Evolutionary conservation across 495 filamentous ascomycete genomes (phyloP).

Genomic region (Entonaema liquescens): DNA sequence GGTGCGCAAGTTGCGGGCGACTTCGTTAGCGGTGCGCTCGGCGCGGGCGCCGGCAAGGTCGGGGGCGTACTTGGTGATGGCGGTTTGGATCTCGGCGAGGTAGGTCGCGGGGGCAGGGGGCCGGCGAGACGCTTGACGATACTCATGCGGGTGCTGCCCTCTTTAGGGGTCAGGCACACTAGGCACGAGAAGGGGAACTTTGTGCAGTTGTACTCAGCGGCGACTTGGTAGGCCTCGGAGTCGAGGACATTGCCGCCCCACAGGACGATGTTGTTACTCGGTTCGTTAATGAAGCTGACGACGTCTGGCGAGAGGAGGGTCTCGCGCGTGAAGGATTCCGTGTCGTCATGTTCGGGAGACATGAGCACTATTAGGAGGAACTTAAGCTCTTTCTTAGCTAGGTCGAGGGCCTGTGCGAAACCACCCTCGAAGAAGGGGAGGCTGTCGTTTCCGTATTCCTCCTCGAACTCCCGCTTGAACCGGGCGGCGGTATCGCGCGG

Average conservation of each 20-base stretch:
- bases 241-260: slow-evolving; percentile 95
- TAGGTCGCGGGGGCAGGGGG: slow-evolving; percentile 70
- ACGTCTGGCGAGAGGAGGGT: slow-evolving; percentile 82
- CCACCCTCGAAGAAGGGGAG: slow-evolving; percentile 83
- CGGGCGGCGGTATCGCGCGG: slow-evolving; percentile 88
- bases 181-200: slow-evolving; percentile 91
- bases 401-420: slow-evolving; percentile 88
- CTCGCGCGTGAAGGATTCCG: slow-evolving; percentile 78
- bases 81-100: slow-evolving; percentile 72
- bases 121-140: slow-evolving; percentile 79
- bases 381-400: slow-evolving; percentile 88
- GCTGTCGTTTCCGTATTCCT: slow-evolving; percentile 78
- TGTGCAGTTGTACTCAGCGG: slow-evolving; percentile 80
- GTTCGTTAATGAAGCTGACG: slow-evolving; percentile 73
- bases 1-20: slow-evolving; percentile 76
- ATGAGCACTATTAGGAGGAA: slow-evolving; percentile 86
- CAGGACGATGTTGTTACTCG: slow-evolving; percentile 77
- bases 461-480: slow-evolving; percentile 91
- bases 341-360: slow-evolving; percentile 94
- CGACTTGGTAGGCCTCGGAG: slow-evolving; percentile 91
- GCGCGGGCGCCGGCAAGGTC: slow-evolving; percentile 73
- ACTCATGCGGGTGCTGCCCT: slow-evolving; percentile 85
- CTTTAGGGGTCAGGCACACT: slow-evolving; percentile 81
- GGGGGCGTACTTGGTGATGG: slow-evolving; percentile 73
- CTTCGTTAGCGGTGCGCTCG: slow-evolving; percentile 77